Base-by-base conservation (phyloP, 106 monocot species). In the Chionographis japonica region DNA sequence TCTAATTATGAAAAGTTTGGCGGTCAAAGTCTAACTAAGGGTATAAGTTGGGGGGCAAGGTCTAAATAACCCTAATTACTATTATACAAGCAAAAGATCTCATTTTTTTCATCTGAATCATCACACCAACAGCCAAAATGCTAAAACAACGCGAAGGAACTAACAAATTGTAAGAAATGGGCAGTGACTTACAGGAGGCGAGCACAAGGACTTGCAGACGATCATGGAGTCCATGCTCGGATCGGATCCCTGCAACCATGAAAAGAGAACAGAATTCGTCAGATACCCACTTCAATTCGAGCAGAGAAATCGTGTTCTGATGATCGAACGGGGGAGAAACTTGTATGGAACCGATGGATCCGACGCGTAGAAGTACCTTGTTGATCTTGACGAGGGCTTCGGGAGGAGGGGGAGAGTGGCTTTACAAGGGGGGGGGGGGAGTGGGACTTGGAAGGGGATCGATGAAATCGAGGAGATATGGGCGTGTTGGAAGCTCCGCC, bases 191-290 rank as follows among this genome's bases (percentile, higher is more conserved):
- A 78, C 72, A 42, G 78, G 78, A 36, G 83, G 41, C 16, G 78
- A 59, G 58, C 58, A 58, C 37, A 55, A 59, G 37, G 78, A 63
- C 60, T 77, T 83, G 74, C 62, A 78, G 39, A 66, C 58, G 53
- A 69, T 63, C 58, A 78, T 65, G 40, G 78, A 51, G 60, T 83
- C 78, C 83, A 83, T 83, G 19, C 16, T 53, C 12, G 68, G 50
- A 73, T 43, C 73, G 56, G n/a, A 35, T 37, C 60, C 5, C 36
- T 17, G 15, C 37, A 62, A 38, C 50, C 27, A 27, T 27, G 27
- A 27, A 27, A 27, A 27, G 27, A 27, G 27, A 27, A 27, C 27
- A 27, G 27, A 27, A 27, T 27, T 27, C 27, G 0, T 27, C 27
- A 27, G 27, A 27, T 27, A 51, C 1, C 35, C 15, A 15, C n/a